These are phyloP conservation scores for Hyaloscypha variabilis DNA, from an alignment of 495 filamentous ascomycete genomes.

Conservation along the genomic window DNA sequence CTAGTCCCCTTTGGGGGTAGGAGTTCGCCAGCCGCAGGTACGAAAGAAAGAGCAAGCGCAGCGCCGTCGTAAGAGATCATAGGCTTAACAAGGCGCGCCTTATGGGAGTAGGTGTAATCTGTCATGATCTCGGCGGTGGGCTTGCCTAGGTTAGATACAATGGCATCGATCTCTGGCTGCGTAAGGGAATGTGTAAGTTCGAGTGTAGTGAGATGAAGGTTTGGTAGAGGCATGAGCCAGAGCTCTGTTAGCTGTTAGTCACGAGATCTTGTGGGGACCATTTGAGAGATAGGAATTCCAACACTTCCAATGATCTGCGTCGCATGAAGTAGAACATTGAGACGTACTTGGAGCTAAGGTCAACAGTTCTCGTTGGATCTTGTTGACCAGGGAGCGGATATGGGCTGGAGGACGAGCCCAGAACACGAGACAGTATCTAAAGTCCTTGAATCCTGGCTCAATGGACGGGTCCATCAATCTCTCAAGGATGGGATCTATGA, in stretches of 20 bases:
- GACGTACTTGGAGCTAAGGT: slow-evolving; percentile 67
- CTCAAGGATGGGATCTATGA: slow-evolving; percentile 73
- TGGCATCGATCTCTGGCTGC: slow-evolving; percentile 56
- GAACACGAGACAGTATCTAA: slow-evolving; percentile 79
- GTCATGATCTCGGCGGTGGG: slow-evolving; percentile 53
- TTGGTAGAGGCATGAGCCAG: slow-evolving; percentile 79
- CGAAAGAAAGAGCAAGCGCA: slow-evolving; percentile 82
- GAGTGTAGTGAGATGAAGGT: slow-evolving; percentile 83
- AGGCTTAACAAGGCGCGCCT: slow-evolving; percentile 77
- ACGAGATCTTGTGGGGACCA: neutral
- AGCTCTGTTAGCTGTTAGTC: slow-evolving; percentile 53
- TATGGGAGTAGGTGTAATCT: slow-evolving; percentile 62
- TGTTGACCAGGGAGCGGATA: slow-evolving; percentile 63
- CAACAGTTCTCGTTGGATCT: slow-evolving; percentile 67
- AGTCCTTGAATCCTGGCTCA: slow-evolving; percentile 69
- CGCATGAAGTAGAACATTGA: neutral
- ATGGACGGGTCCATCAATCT: slow-evolving; percentile 61
- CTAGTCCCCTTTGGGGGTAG: slow-evolving; percentile 35
- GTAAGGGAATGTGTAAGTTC: slow-evolving; percentile 78
- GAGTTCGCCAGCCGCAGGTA: slow-evolving; percentile 67
- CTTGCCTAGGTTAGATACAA: slow-evolving; percentile 54
- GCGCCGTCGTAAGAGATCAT: slow-evolving; percentile 81
- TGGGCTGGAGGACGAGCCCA: slow-evolving; percentile 82
- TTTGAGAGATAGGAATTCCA: neutral
- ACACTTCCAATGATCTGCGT: neutral